Percentiles rank a stretch among this genome's conserved stretches.
phyloP scores from a whole-genome alignment of 192 early-diverging fungal genomes.

The Lobosporangium transversale region DNA sequence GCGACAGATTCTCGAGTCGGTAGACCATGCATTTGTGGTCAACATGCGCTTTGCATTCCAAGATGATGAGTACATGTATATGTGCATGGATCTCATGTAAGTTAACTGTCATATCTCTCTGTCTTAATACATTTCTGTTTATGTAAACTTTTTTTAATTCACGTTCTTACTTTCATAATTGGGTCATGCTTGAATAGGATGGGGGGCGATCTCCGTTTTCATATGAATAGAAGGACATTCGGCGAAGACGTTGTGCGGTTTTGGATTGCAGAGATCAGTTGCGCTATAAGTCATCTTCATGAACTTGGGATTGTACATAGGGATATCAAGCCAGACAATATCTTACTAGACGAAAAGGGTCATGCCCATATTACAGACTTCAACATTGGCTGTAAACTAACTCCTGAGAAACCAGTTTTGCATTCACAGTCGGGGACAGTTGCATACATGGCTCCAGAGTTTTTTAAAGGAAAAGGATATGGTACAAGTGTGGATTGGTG shows the following conservation, averaged over 20 bases:
- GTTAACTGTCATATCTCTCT: neutral
- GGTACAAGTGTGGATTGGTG: constrained; percentile 96
- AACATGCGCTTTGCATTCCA: constrained; percentile 92
- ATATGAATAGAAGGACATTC: constrained; percentile 73
- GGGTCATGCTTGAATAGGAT: too few relatives aligned
- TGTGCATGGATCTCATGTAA: constrained; percentile 90
- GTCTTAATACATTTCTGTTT: too few relatives aligned
- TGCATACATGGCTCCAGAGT: constrained; percentile 92
- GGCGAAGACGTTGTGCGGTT: constrained; percentile 82
- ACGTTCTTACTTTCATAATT: too few relatives aligned
- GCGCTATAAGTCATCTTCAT: constrained; percentile 86
- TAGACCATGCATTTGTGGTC: constrained; percentile 74
- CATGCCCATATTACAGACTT: constrained; percentile 96
- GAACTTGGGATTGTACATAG: constrained; percentile 83
- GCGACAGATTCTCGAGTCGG: constrained; percentile 77
- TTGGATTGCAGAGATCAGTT: constrained; percentile 89
- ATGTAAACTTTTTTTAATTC: too few relatives aligned
- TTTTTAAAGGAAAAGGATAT: constrained; percentile 79
- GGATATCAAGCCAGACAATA: constrained; percentile 96
- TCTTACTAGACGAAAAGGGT: constrained; percentile 77
- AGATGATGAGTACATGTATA: constrained; percentile 88
- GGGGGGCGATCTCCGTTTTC: constrained; percentile 87
- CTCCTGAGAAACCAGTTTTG: constrained; percentile 66
- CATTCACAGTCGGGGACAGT: constrained; percentile 91
- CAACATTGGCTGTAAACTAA: constrained; percentile 87